phyloP scores from a whole-genome alignment of 2,329 filamentous ascomycete species.

The Trichoderma hamatum region DNA sequence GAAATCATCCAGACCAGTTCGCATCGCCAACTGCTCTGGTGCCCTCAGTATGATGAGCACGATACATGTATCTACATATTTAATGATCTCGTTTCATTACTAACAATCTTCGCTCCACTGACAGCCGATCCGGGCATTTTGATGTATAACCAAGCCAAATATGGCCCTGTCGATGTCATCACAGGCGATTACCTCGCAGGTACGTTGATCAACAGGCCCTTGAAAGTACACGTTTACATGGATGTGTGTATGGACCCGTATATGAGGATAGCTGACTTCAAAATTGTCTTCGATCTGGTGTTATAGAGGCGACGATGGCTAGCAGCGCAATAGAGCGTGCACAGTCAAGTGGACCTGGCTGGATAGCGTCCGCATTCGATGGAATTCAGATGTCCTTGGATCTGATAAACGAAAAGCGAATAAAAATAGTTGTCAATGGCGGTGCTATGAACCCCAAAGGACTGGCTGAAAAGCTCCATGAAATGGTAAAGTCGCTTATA shows the following conservation, averaged over 20 bases:
- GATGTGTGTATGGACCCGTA: neutral
- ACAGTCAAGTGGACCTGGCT: neutral
- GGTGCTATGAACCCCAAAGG: conserved; percentile 58
- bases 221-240: neutral
- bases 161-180: conserved; percentile 50
- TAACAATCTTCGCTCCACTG: neutral
- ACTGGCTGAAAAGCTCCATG: conserved; percentile 44
- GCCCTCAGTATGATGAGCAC: conserved; percentile 28
- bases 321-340: conserved; percentile 29
- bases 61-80: neutral
- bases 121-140: conserved; percentile 32
- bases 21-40: conserved; percentile 36
- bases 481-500: conserved; percentile 23
- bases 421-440: conserved; percentile 60
- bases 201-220: conserved; percentile 28
- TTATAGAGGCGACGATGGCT: conserved; percentile 36
- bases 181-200: conserved; percentile 57
- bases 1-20: conserved; percentile 28
- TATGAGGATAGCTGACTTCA: neutral
- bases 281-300: neutral
- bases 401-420: conserved; percentile 48
- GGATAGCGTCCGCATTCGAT: conserved; percentile 29
- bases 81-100: neutral
- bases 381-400: conserved; percentile 35
- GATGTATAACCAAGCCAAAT: conserved; percentile 38